These are phyloP conservation scores for Daldinia decipiens DNA, from an alignment of 495 filamentous ascomycete species.

Conservation along the genomic window DNA sequence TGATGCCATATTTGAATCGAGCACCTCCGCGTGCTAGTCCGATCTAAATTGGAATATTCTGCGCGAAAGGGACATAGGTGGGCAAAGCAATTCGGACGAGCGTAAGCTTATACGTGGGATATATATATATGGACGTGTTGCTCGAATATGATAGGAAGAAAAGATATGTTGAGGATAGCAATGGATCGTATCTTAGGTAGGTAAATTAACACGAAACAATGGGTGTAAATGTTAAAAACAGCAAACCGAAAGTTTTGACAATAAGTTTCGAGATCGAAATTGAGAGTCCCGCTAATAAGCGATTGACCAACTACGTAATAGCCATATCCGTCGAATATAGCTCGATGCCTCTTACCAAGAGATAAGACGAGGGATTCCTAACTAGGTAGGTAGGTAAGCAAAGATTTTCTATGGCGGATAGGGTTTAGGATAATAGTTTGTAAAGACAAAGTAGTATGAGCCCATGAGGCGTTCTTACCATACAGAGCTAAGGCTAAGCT, in stretches of 20 bases:
- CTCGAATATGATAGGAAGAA: not conserved
- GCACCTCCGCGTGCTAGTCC: not conserved
- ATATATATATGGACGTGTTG: not conserved
- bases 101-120: not conserved
- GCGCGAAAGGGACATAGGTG: not conserved
- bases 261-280: not conserved
- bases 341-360: slow-evolving; percentile 3
- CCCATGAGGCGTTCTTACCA: slow-evolving; percentile 15
- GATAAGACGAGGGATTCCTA: slow-evolving; percentile 32
- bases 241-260: slow-evolving; percentile 2
- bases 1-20: slow-evolving; percentile 16
- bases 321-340: slow-evolving; percentile 1
- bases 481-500: slow-evolving; percentile 11
- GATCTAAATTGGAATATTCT: slow-evolving; percentile 1
- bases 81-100: not conserved
- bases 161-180: not conserved
- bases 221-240: not conserved
- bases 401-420: not conserved
- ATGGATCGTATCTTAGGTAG: not conserved
- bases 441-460: slow-evolving; percentile 1
- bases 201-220: not conserved
- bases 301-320: slow-evolving; percentile 23
- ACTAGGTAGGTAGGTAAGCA: slow-evolving; percentile 31
- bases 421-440: slow-evolving; percentile 18
- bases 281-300: slow-evolving; percentile 3